Evolutionary conservation across 306 rosid species (phyloP).

Genomic region (Potentilla sterilis): DNA sequence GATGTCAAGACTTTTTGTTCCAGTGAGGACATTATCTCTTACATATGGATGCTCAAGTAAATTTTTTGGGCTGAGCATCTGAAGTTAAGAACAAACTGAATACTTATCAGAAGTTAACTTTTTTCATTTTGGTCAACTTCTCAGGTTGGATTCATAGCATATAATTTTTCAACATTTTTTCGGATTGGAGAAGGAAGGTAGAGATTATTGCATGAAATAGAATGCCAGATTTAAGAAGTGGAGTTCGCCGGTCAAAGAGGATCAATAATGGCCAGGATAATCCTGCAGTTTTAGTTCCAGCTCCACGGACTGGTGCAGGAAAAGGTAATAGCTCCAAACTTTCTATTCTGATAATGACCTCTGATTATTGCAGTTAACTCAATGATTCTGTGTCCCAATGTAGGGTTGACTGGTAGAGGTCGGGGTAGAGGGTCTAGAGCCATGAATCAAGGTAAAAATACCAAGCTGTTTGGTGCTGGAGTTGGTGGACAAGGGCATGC

Average conservation of each 20-base stretch:
- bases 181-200: slow-evolving; percentile 22
- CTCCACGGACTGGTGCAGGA: slow-evolving; percentile 30
- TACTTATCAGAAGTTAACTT: not conserved
- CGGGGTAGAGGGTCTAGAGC: slow-evolving; percentile 41
- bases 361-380: slow-evolving; percentile 8
- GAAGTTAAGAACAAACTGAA: not conserved
- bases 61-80: slow-evolving; percentile 7
- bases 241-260: slow-evolving; percentile 51
- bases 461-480: slow-evolving; percentile 30
- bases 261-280: slow-evolving; percentile 38
- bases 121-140: slow-evolving; percentile 1
- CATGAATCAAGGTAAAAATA: slow-evolving; percentile 38
- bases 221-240: slow-evolving; percentile 46
- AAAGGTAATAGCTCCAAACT: slow-evolving; percentile 27
- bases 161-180: slow-evolving; percentile 12
- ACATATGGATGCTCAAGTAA: not conserved
- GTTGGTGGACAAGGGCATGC: slow-evolving; percentile 28
- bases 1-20: slow-evolving; percentile 1
- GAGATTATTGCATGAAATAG: slow-evolving; percentile 32
- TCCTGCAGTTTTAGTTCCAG: slow-evolving; percentile 41
- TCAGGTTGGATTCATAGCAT: slow-evolving; percentile 16
- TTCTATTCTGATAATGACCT: not conserved
- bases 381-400: slow-evolving; percentile 7
- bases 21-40: not conserved
- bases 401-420: slow-evolving; percentile 33